Conservation (phyloP, 805 yeast species). For the Kuraishia capsulata region DNA sequence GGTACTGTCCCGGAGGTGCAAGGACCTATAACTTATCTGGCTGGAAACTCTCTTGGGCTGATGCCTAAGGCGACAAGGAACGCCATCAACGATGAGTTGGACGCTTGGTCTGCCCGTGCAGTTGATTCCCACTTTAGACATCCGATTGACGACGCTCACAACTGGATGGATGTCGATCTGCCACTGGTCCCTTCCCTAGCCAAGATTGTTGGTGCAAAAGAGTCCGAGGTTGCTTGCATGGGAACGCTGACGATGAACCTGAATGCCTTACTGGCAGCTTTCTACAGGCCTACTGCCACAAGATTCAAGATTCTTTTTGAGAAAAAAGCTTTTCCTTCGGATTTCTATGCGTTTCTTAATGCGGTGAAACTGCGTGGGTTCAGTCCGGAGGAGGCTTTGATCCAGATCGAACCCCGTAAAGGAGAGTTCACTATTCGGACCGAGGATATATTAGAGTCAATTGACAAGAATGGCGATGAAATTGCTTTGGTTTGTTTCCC, state of each 20-base stretch:
- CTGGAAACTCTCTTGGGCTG: constrained; percentile 92
- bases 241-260: constrained; percentile 78
- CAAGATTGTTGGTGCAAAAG: constrained; percentile 65
- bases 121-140: constrained; percentile 83
- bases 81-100: constrained; percentile 57
- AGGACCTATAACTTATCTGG: constrained; percentile 38
- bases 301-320: constrained; percentile 74
- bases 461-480: constrained; percentile 47
- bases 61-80: constrained; percentile 61
- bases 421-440: constrained; percentile 53
- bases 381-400: constrained; percentile 41
- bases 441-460: constrained; percentile 47
- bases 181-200: constrained; percentile 65
- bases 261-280: constrained; percentile 63
- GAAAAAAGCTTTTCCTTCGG: constrained; percentile 86
- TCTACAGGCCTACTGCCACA: constrained; percentile 56
- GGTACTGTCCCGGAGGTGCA: constrained; percentile 16
- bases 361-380: constrained; percentile 56
- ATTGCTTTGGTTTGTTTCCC: constrained; percentile 73
- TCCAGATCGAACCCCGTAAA: constrained; percentile 54
- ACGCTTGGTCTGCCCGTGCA: constrained; percentile 75
- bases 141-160: constrained; percentile 28
- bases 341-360: constrained; percentile 75
- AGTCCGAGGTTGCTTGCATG: constrained; percentile 79
- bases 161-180: constrained; percentile 80